phyloP scores from a whole-genome alignment of 2,329 filamentous ascomycete species.

The Microcyclosporella mali region DNA sequence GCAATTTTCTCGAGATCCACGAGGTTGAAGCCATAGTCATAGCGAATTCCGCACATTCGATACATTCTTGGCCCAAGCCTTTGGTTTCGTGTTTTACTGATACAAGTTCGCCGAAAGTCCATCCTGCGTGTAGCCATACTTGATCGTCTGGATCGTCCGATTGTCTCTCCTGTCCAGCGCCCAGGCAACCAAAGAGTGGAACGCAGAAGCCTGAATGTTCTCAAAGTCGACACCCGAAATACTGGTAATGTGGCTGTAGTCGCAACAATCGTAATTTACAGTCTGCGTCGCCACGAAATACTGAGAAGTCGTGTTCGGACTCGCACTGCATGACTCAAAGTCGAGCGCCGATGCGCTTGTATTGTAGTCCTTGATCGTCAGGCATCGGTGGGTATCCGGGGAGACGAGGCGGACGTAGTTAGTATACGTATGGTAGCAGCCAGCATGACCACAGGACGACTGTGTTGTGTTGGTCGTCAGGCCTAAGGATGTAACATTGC shows the following conservation, averaged over 20 bases:
- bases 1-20: conserved; percentile 4
- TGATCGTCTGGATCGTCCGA: background rate
- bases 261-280: background rate
- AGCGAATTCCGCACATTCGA: no score
- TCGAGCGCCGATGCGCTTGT: background rate
- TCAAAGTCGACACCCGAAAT: background rate
- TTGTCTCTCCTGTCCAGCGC: background rate
- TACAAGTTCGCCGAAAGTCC: no score
- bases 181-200: background rate
- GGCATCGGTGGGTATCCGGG: background rate
- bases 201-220: background rate
- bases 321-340: background rate
- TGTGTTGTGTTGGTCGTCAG: background rate
- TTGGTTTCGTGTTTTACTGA: no score
- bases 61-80: no score
- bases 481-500: background rate
- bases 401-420: background rate
- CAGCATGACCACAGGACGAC: background rate
- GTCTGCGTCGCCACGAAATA: background rate
- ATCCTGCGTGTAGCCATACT: background rate
- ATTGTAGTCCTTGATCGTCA: background rate
- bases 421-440: background rate
- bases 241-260: background rate
- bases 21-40: conserved; percentile 4
- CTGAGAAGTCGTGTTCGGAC: background rate